These are phyloP conservation scores for Asterella californica DNA, from an alignment of 225 moss, liverwort and hornwort genomes.

Conservation along the genomic window DNA sequence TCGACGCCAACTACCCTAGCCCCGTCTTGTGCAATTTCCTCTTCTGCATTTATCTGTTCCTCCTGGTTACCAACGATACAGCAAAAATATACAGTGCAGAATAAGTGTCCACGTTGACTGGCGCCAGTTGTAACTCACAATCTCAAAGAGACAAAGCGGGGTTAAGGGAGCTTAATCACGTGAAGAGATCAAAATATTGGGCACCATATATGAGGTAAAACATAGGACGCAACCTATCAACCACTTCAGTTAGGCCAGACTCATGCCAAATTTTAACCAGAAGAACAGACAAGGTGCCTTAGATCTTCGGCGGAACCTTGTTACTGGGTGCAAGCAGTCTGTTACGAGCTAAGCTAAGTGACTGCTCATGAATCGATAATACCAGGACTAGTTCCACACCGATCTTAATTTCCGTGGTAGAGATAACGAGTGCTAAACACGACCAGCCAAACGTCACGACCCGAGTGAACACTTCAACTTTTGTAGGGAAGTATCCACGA, in stretches of 20 bases:
- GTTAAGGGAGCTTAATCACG: background rate
- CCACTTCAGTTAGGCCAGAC: background rate
- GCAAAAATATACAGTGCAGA: background rate
- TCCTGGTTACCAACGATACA: conserved; percentile 1
- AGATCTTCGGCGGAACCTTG: background rate
- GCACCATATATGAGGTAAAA: background rate
- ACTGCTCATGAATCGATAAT: background rate
- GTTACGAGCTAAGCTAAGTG: background rate
- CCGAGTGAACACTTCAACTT: background rate
- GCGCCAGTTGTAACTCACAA: background rate
- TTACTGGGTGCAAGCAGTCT: background rate
- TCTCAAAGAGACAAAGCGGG: background rate
- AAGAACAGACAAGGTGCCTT: background rate
- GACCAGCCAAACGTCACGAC: conserved; percentile 4
- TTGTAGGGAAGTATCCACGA: background rate
- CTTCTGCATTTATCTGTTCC: conserved; percentile 14
- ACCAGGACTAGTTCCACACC: background rate
- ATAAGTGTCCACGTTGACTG: background rate
- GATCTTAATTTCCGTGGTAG: background rate
- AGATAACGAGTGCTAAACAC: background rate
- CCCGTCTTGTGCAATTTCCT: conserved; percentile 12
- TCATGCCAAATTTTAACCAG: background rate
- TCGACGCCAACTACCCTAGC: conserved; percentile 39
- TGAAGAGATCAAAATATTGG: background rate
- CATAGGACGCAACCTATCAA: background rate